Base-by-base conservation (phyloP, 2,329 filamentous ascomycete genomes). In the Fusarium pilosicola region DNA sequence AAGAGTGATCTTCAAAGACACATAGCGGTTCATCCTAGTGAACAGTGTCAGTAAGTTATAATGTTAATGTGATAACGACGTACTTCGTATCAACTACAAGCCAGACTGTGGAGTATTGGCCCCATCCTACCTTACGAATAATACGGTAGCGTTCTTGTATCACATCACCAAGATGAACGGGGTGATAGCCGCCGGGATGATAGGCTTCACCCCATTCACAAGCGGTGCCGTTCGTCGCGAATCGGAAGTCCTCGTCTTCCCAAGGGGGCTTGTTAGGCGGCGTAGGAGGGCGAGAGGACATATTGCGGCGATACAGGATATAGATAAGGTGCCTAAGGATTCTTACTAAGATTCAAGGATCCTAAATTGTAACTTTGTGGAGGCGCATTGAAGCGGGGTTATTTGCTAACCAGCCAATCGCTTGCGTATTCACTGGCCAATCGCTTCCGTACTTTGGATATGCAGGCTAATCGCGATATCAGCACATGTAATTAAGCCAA, bases 171-270 rank as follows among this genome's bases (percentile, higher is more conserved):
- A 56, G 54, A 2, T 44, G 28, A 34, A 45, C 12, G 0, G 59
- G 49, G 18, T 62, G 59, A 15, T 62, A 58, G 1, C 51, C 51
- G 3, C 59, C 51, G 1, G 51, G 39, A 32, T 58, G 39, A 6
- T 58, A 62, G 0, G 39, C 60, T 1, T 62, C 60, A 10, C 32
- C 32, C 59, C 39, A 63, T 26, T 61, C 55, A n/a, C 34, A 63
- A 20, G 28, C 0, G 3, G 55, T 48, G 1, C 36, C n/a, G 4
- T 36, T 63, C 1, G 34, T 49, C 12, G 6, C 5, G 20, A 63
- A 61, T 1, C 42, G 28, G 6, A 48, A 34, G 6, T 61, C 12
- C 1, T 36, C 28, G 1, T 63, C 55, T 30, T 49, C 55, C 42
- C 32, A 39, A 13, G 39, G 41, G 2, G 11, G 3, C 22, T 26